These are phyloP conservation scores for Mrakia blollopis DNA, from an alignment of 768 basidiomycete genomes.

Conservation along the genomic window DNA sequence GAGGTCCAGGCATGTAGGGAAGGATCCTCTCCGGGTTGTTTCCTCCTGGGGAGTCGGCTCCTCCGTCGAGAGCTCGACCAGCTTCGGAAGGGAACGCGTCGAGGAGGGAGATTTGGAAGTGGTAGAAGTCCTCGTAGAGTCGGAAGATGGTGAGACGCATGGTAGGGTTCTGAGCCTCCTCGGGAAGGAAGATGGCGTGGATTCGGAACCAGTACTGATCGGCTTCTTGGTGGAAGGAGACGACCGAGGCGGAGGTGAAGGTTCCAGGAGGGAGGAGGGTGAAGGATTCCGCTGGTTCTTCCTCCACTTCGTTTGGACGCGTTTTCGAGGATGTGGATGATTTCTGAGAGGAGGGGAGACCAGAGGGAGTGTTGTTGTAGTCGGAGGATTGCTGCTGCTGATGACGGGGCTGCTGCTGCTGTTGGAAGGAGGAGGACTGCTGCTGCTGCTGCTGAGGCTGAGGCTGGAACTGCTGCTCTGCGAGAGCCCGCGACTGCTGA, in stretches of 20 bases:
- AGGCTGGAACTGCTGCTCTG: constrained; percentile 33
- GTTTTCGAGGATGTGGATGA: constrained; percentile 29
- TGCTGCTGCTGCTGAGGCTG: constrained; percentile 33
- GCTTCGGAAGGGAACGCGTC: constrained; percentile 86
- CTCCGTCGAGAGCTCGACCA: constrained; percentile 52
- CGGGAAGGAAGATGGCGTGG: constrained; percentile 82
- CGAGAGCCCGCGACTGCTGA: constrained; percentile 13
- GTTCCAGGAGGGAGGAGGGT: constrained; percentile 53
- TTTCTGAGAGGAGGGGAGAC: constrained; percentile 4
- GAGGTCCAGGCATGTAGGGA: constrained; percentile 96
- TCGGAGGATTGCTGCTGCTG: background rate
- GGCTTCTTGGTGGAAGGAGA: constrained; percentile 95
- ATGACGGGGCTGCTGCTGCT: background rate
- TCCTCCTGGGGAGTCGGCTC: constrained; percentile 23
- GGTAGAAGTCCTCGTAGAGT: constrained; percentile 96
- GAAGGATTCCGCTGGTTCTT: constrained; percentile 25
- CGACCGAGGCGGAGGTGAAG: constrained; percentile 77
- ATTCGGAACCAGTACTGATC: constrained; percentile 92
- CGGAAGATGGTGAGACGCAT: constrained; percentile 84
- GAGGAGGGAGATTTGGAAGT: constrained; percentile 86
- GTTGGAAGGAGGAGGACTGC: background rate
- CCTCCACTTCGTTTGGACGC: constrained; percentile 34
- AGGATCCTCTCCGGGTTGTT: constrained; percentile 60
- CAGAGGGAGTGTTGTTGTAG: background rate
- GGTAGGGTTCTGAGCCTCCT: constrained; percentile 54